Conservation (phyloP, 2,329 filamentous ascomycete species). For the Trichophyton equinum region DNA sequence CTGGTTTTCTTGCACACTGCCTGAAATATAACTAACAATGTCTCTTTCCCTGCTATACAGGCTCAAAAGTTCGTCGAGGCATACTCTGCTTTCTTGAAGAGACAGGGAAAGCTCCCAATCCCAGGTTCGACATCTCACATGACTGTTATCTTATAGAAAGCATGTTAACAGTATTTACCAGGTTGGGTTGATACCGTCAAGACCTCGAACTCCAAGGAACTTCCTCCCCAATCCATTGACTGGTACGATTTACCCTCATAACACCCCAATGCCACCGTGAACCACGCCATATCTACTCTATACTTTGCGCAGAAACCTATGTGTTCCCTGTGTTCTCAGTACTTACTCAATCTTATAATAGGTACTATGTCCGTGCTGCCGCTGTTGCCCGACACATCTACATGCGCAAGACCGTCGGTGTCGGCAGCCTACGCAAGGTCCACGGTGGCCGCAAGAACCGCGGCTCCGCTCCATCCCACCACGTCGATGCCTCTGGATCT, state of each 20-base stretch:
- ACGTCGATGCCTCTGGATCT: constrained; percentile 87
- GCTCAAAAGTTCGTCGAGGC: constrained; percentile 57
- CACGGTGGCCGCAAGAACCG: constrained; percentile 98
- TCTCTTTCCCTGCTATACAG: constrained; percentile 25
- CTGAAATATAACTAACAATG: neutral
- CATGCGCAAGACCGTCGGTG: constrained; percentile 97
- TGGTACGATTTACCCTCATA: constrained; percentile 52
- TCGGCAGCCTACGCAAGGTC: constrained; percentile 91
- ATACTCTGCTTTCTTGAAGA: constrained; percentile 59
- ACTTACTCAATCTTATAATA: constrained; percentile 16
- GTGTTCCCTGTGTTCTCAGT: no score
- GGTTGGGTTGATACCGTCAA: constrained; percentile 99
- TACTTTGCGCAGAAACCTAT: neutral
- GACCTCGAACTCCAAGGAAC: constrained; percentile 91
- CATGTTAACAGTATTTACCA: constrained; percentile 25
- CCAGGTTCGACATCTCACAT: constrained; percentile 42
- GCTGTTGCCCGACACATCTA: constrained; percentile 97
- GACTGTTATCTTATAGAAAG: constrained; percentile 6
- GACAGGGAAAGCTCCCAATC: constrained; percentile 58
- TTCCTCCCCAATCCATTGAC: constrained; percentile 95
- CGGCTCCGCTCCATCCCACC: constrained; percentile 77
- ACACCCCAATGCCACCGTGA: neutral
- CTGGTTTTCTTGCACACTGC: neutral
- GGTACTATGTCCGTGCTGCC: constrained; percentile 74
- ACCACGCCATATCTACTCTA: neutral